Base-by-base conservation (phyloP, 345 rosid genomes). In the Trapa incisa region DNA sequence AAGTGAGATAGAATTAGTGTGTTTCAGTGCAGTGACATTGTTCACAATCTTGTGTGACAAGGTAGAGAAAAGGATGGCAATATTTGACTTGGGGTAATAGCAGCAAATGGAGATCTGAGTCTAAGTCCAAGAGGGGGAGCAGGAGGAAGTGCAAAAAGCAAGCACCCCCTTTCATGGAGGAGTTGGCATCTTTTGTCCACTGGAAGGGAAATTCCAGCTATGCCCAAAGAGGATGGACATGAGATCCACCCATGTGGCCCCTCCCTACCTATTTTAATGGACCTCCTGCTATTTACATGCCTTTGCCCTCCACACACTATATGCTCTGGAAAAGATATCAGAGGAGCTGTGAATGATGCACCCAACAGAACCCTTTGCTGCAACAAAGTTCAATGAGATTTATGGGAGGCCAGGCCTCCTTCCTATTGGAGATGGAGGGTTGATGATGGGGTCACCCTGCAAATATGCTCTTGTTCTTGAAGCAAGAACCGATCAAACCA, bases 401-500 rank as follows among this genome's bases (percentile, higher is more conserved):
- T 35, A 6, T 6, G 12, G 63, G 36, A 32, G 10, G 10, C 22
- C 11, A 32, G 32, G 32, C 32, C 63, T 32, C 63, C 38, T 1
- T 32, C 63, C 38, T 1, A 32, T 8, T 58, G 5, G 63, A 11
- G 7, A 58, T 32, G 6, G 35, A 32, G 2, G 7, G 68, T 68
- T 71, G 74, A 63, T 64, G 72, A 78, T 33, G 76, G 74, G 72
- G 79, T 73, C 72, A 75, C 78, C 80, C 72, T 1, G 54, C 70
- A 47, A 6, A 71, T 80, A 81, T 79, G 72, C 72, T 66, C 79
- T 29, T 79, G 79, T 71, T 80, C 70, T 38, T 33, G 70, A 45
- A 54, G 47, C 15, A 67, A 36, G 53, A 36, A 43, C 43, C 0
- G 43, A 4, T 3, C 53, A 45, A 45, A 45, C 53, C 45, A 66